Conservation (phyloP, 1,139 yeast species). For the Diutina mesorugosa region DNA sequence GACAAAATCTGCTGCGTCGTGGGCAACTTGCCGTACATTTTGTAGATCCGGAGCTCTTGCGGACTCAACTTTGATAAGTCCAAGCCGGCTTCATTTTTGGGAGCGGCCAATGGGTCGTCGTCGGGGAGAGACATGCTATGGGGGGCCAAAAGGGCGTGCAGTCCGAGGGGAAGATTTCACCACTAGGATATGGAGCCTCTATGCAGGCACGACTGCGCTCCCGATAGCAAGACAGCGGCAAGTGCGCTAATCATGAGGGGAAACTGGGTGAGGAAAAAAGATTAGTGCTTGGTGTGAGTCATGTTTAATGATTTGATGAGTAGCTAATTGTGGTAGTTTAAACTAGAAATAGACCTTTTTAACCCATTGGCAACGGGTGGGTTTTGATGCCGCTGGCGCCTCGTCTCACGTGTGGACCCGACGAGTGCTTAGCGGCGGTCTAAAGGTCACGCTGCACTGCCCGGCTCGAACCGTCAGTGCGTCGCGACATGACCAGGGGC, state of each 20-base stretch:
- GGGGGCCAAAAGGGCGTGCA: not conserved
- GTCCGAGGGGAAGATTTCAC: not conserved
- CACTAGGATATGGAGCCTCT: not conserved
- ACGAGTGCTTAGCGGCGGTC: not conserved
- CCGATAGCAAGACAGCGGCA: not conserved
- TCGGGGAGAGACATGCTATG: slow-evolving; percentile 11
- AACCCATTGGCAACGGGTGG: too few relatives aligned
- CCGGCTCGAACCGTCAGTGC: not conserved
- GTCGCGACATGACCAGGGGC: not conserved
- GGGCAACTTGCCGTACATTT: slow-evolving; percentile 82
- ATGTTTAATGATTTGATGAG: not conserved
- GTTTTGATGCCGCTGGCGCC: not conserved
- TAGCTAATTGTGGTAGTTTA: not conserved
- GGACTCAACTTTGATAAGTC: slow-evolving; percentile 51
- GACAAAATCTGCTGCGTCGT: slow-evolving; percentile 72
- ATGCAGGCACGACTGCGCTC: not conserved
- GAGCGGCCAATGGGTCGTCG: slow-evolving; percentile 37
- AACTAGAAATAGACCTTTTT: not conserved
- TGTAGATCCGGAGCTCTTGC: slow-evolving; percentile 58
- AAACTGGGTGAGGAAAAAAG: not conserved
- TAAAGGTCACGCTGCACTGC: not conserved
- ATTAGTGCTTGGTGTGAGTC: not conserved
- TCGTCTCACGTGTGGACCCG: not conserved
- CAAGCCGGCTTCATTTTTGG: slow-evolving; percentile 30
- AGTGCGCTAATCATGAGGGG: not conserved